A percentile compares a stretch with the other conserved stretches of the same genome.
phyloP scores from a whole-genome alignment of 768 basidiomycete species.

The Podaxis mareebaensis region DNA sequence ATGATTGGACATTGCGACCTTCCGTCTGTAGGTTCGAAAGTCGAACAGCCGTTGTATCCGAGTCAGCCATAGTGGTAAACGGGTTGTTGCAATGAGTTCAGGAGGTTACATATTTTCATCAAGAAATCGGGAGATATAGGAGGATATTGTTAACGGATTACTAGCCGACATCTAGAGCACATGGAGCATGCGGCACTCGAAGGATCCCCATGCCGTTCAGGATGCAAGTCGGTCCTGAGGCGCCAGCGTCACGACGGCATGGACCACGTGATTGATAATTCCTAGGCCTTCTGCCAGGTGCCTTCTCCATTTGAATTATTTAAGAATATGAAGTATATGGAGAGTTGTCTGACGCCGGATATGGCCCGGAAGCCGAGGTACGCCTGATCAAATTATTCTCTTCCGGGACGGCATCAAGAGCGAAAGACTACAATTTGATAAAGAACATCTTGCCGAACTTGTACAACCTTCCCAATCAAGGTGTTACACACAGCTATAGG shows the following conservation, averaged over 20 bases:
- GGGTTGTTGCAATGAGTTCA: background rate
- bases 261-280: background rate
- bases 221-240: no score
- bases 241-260: background rate
- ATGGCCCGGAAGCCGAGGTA: no score
- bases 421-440: background rate
- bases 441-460: background rate
- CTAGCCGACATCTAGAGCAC: background rate
- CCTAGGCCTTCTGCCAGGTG: no score
- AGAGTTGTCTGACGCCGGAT: no score
- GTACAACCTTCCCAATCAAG: background rate
- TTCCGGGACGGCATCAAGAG: background rate
- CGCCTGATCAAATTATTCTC: no score
- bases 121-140: background rate
- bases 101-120: background rate
- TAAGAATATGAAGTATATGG: no score
- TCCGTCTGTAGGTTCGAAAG: constrained; percentile 28
- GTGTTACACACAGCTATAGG: background rate
- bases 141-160: background rate
- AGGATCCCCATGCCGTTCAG: background rate
- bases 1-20: constrained; percentile 24
- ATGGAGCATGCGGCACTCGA: background rate
- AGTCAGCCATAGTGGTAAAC: background rate
- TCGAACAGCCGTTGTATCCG: background rate
- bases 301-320: no score